A percentile compares a stretch with the other conserved stretches of the same genome.
phyloP scores from a whole-genome alignment of 2,329 filamentous ascomycete genomes.

The Boeremia exigua region DNA sequence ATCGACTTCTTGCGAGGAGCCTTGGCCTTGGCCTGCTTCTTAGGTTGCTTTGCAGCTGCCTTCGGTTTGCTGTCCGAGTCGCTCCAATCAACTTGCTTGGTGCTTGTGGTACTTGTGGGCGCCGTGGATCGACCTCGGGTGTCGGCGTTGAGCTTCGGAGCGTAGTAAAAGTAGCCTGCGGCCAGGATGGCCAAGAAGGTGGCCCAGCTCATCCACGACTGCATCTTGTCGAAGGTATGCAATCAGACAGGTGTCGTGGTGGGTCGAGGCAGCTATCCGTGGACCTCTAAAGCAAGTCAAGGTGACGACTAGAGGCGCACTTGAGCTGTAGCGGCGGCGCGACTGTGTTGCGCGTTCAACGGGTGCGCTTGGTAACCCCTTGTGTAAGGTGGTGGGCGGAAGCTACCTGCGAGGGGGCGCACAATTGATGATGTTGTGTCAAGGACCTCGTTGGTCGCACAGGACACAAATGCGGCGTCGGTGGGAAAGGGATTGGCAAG shows the following conservation, averaged over 20 bases:
- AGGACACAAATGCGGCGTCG: constrained; percentile 13
- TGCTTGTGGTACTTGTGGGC: constrained; percentile 28
- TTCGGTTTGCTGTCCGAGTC: constrained; percentile 40
- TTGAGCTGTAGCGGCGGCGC: not conserved
- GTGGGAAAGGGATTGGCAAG: constrained; percentile 33
- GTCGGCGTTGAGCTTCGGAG: constrained; percentile 28
- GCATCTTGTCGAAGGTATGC: constrained; percentile 29
- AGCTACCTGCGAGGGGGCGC: constrained; percentile 17
- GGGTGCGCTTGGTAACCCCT: constrained; percentile 15
- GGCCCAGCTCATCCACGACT: constrained; percentile 44
- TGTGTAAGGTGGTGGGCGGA: constrained; percentile 22
- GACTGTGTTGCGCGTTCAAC: constrained; percentile 3
- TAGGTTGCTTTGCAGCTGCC: constrained; percentile 27
- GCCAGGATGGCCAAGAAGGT: constrained; percentile 39
- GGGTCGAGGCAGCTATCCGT: not conserved
- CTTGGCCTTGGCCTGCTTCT: constrained; percentile 40
- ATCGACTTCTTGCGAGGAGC: constrained; percentile 45
- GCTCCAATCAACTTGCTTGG: constrained; percentile 33
- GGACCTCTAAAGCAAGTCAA: constrained; percentile 1
- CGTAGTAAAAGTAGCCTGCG: constrained; percentile 39
- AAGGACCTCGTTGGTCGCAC: constrained; percentile 19
- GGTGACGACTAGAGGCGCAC: constrained; percentile 1
- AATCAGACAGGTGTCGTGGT: not conserved
- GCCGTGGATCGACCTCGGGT: constrained; percentile 40
- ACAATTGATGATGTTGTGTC: constrained; percentile 12